Base-by-base conservation (phyloP, 192 early-diverging fungal genomes). In the Mycoemilia scoparia region DNA sequence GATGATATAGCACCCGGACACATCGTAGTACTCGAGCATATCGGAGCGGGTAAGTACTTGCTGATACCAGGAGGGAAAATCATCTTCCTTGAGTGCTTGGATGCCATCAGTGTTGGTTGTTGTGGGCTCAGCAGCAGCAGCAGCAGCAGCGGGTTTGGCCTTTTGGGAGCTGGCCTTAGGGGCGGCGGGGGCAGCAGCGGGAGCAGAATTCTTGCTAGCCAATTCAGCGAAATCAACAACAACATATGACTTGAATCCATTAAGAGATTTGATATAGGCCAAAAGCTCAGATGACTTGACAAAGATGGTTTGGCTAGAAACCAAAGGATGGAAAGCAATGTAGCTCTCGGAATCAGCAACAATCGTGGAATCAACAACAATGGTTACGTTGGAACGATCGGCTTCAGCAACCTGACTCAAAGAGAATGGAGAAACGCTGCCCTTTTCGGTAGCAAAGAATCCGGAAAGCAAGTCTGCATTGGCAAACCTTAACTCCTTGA, bases 11-110 rank as follows among this genome's bases (percentile, higher is more conserved):
- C 95, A 99, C 29, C 95, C 95, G 49, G 77, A 82, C 24, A 99
- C 78, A 54, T 93, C 84, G 69, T 99, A 99, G 69, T 96, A 92
- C 49, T 90, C 87, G 58, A 96, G 64, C 95, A 99, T 91, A 54
- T 99, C 95, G 18, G 83, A 80, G 39, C 76, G 72, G 22, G 74
- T 76, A 41, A 97, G 62, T 33, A 81, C 82, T 55, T 86, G 82
- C 46, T 77, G 73, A 60, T 96, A 95, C 90, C 90, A 98, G 36
- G 51, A 68, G 24, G 91, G 60, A 49, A 96, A 95, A 49, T 96
- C 87, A 22, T 64, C 84, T 24, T 79, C 75, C 72, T 96, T 96
- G 48, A 71, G 74, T 27, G 62, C 72, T 33, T 79, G 74, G 29
- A 99, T 71, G 39, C 91, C 95, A 48, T 87, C 82, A 46, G 74